These are phyloP conservation scores for Thielaviopsis populi DNA, from an alignment of 2,329 filamentous ascomycete species.

Conservation along the genomic window DNA sequence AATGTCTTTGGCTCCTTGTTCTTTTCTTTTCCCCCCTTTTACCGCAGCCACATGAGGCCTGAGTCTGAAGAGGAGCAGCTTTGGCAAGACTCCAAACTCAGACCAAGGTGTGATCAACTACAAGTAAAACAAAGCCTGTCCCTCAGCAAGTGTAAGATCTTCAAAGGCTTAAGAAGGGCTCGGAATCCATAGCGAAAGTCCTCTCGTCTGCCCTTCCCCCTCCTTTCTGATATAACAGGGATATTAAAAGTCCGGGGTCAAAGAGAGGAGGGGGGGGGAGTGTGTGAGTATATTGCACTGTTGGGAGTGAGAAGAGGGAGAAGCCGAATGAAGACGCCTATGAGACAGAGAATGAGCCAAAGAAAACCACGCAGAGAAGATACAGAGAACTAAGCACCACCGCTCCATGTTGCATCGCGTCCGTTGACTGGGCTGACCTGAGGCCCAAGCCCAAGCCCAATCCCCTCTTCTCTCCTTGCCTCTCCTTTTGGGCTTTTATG, in stretches of 20 bases:
- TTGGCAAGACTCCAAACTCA: background rate
- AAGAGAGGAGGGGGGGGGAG: background rate
- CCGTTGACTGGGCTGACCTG: background rate
- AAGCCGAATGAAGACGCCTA: background rate
- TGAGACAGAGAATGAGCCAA: background rate
- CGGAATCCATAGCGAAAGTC: background rate
- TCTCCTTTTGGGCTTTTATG: background rate
- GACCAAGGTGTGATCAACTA: background rate
- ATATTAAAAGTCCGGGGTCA: background rate
- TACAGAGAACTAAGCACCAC: background rate
- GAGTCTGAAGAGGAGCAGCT: background rate
- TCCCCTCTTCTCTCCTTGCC: background rate
- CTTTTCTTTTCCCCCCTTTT: background rate
- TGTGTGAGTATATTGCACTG: background rate
- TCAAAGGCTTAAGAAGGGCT: background rate
- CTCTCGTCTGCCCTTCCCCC: background rate
- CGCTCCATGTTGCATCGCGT: too few relatives aligned
- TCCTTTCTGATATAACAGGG: background rate
- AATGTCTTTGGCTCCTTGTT: background rate
- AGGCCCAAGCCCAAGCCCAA: background rate
- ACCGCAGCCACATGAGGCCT: background rate
- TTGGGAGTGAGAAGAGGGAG: background rate
- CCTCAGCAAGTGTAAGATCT: constrained; percentile 3
- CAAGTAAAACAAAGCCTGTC: background rate
- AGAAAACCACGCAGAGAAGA: background rate